Evolutionary conservation across 2,329 filamentous ascomycete genomes (phyloP), one percentile per base, ranked within the genome.

Genomic region (Blumeriella jaapii): DNA sequence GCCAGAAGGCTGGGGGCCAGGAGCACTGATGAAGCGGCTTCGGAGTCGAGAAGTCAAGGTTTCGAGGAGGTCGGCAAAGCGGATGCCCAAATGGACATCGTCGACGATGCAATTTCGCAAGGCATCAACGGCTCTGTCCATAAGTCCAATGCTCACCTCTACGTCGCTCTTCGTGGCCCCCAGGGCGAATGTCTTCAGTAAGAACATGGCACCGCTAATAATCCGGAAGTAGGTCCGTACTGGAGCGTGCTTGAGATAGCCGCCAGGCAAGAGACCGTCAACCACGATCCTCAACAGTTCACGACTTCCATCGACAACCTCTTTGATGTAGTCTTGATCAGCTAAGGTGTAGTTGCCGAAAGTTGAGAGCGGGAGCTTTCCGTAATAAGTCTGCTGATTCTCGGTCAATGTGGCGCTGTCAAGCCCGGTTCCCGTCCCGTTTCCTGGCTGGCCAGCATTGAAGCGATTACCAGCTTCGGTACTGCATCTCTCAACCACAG

Each of bases 401-500:
- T 77, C 71, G 0, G 73, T 74, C 4, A 73, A 78, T 11, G 78
- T 59, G 45, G 57, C 59, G 20, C 9, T 8, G 12, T 24, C 22
- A 4, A 24, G 3, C 8, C 60, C 56, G 16, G 56, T 44, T 11
- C 57, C 49, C 26, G 55, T 58, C 22, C 57, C 56, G 29, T 55
- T 59, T 4, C 57, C 55, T 4, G 53, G 51, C 10, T 60, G 55
- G 28, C 55, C 55, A 30, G 41, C 41, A 31, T 47, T 48, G 16
- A 53, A 45, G 17, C 53, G 57, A n/a, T 58, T 60, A 39, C 65
- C 64, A 13, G 78, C 76, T 45, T 87, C 81, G 41, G 71, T 86
- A 5, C 85, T 89, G 60, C 84, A 94, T 41, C 87, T 75, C 59
- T 95, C 89, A 5, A 96, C 85, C 3, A 96, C 86, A 14, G 91